A percentile compares a stretch with the other conserved stretches of the same genome.
Evolutionary conservation across 768 basidiomycete genomes (phyloP).

Genomic region (Leucosporidium yakuticum): DNA sequence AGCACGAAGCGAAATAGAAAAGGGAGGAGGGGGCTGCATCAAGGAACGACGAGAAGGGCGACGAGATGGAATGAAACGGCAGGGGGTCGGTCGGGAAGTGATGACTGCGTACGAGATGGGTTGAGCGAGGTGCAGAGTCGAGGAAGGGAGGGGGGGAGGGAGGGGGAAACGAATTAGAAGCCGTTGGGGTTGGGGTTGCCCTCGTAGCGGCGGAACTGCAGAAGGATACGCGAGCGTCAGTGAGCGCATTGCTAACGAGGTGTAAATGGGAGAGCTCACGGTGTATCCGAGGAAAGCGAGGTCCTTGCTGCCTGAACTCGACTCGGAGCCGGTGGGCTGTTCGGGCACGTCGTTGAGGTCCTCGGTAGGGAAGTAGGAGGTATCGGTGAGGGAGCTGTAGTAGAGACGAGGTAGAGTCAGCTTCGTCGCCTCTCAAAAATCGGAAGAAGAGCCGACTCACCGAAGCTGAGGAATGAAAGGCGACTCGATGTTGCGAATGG

Average conservation of each 20-base stretch:
- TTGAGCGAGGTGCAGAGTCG: too few species aligned
- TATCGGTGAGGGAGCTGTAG: constrained; percentile 42
- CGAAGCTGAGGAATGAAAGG: constrained; percentile 89
- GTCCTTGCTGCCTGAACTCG: constrained; percentile 39
- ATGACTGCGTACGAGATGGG: too few species aligned
- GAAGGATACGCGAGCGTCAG: neutral
- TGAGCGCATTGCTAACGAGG: neutral
- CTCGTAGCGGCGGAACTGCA: constrained; percentile 37
- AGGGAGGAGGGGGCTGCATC: too few species aligned
- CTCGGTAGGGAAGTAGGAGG: constrained; percentile 49
- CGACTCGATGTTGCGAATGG: constrained; percentile 79
- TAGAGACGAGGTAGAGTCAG: neutral
- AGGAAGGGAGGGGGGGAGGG: neutral
- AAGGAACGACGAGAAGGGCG: too few species aligned
- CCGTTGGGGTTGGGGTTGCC: constrained; percentile 20
- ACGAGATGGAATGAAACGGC: too few species aligned
- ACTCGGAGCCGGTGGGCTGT: constrained; percentile 38
- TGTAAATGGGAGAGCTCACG: constrained; percentile 1
- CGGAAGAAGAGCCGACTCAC: constrained; percentile 7
- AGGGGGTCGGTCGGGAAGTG: too few species aligned
- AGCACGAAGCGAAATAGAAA: too few species aligned
- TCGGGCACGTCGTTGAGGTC: constrained; percentile 49
- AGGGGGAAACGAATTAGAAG: neutral
- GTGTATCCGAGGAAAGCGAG: constrained; percentile 47
- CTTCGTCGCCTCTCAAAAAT: neutral